Conservation (phyloP, 345 rosid genomes). For the Rhodomyrtus tomentosa region DNA sequence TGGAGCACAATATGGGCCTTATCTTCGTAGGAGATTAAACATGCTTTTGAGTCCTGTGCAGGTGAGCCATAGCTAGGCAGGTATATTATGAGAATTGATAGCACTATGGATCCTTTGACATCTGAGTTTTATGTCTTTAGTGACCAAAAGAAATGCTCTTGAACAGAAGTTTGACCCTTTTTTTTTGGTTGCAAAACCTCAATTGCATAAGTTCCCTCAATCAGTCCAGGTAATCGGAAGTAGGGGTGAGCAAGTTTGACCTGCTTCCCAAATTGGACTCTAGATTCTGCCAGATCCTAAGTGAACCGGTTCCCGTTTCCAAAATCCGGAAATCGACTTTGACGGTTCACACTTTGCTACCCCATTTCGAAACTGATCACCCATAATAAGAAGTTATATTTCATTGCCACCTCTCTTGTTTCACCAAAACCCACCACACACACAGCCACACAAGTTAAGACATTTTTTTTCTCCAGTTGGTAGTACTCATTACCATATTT, state of each 20-base stretch:
- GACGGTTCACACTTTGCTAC: neutral
- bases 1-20: conserved; percentile 71
- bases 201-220: neutral
- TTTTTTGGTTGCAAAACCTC: neutral
- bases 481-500: neutral
- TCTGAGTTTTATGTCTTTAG: neutral
- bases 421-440: neutral
- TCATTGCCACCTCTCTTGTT: neutral
- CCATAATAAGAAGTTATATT: neutral
- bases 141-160: neutral
- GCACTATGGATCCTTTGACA: neutral
- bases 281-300: neutral
- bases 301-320: neutral
- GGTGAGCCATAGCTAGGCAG: conserved; percentile 16
- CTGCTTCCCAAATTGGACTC: neutral
- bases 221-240: neutral
- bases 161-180: neutral
- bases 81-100: neutral
- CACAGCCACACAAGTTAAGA: neutral
- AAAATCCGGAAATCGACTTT: neutral
- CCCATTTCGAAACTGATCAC: neutral
- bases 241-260: neutral
- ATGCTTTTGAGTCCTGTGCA: conserved; percentile 74
- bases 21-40: conserved; percentile 58
- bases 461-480: neutral